Evolutionary conservation across 768 basidiomycete genomes (phyloP), one percentile per base, ranked within the genome.

Genomic region (Crucibulum laeve): DNA sequence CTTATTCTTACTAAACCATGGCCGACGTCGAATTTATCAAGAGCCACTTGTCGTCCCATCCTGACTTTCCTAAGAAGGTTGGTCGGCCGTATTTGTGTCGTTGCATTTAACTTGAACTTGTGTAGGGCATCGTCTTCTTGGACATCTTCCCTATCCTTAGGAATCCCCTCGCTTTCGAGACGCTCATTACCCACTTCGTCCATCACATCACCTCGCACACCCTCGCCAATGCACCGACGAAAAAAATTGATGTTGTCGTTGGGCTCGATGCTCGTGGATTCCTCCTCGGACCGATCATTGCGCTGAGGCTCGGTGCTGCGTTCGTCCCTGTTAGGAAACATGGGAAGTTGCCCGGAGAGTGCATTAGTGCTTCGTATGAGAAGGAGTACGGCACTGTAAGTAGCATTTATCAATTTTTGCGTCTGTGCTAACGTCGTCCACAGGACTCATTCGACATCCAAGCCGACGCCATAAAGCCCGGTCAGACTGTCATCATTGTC

Each of bases 361-460:
- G 85, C 60, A 74, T 83, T 36, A 71, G 73, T 24, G 85, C 80
- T 2, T 74, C 73, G 17, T 99, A 92, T 53, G 80, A 84, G 63
- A 96, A 96, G 71, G 96, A 99, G 61, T 96, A 97, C 53, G 94
- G 93, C 35, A 56, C 64, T n/a, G 91, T 91, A 52, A 59, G 82
- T 65, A 36, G 8, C 17, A 36, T 36, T 36, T 36, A 19, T 19
- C 8, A n/a, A 30, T 8, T 30, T n/a, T n/a, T n/a, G n/a, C 8
- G 28, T 36, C 8, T 13, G 18, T 36, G 8, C 10, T 13, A 10
- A 19, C 11, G 18, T 36, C 8, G 35, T 14, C 8, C 8, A 17
- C 35, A 93, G 91, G 95, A 98, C 57, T 70, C 77, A n/a, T 96
- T 98, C 54, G 92, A 98, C 65, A 93, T 98, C 79, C 96, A 98